Conservation (phyloP, 176 grass and related monocot genomes). For the Puya raimondii region DNA sequence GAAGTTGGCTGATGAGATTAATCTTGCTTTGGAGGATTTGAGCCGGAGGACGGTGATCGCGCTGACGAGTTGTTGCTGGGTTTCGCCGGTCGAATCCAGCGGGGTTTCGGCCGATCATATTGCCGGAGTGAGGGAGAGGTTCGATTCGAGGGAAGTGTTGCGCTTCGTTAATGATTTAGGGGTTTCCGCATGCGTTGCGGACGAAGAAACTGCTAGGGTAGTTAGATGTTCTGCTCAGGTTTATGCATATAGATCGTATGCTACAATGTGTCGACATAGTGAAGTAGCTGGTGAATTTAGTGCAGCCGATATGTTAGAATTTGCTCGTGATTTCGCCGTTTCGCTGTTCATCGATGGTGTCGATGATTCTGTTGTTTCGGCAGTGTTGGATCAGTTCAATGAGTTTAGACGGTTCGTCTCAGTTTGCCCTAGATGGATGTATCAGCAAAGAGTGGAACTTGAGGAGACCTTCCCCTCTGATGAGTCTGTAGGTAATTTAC, state of each 20-base stretch:
- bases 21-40: conserved; percentile 11
- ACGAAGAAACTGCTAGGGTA: not conserved
- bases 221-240: conserved; percentile 10
- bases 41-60: conserved; percentile 2
- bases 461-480: not conserved
- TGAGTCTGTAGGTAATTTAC: conserved; percentile 10
- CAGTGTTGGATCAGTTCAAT: not conserved
- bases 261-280: conserved; percentile 1
- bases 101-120: not conserved
- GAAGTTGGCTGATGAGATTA: conserved; percentile 4
- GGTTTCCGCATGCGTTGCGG: not conserved
- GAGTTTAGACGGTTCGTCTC: conserved; percentile 9
- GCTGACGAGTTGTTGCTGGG: conserved; percentile 5
- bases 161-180: conserved; percentile 14
- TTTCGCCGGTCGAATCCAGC: not conserved
- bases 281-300: conserved; percentile 3
- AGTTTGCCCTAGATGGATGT: conserved; percentile 2
- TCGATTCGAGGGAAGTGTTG: conserved; percentile 7
- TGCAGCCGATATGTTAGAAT: conserved; percentile 1
- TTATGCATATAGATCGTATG: not conserved
- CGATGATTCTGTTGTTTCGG: not conserved
- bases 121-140: not conserved
- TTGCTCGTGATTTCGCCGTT: conserved; percentile 11
- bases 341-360: not conserved
- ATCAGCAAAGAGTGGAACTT: not conserved